Evolutionary conservation across 345 rosid genomes (phyloP).

Genomic region (Jatropha curcas): DNA sequence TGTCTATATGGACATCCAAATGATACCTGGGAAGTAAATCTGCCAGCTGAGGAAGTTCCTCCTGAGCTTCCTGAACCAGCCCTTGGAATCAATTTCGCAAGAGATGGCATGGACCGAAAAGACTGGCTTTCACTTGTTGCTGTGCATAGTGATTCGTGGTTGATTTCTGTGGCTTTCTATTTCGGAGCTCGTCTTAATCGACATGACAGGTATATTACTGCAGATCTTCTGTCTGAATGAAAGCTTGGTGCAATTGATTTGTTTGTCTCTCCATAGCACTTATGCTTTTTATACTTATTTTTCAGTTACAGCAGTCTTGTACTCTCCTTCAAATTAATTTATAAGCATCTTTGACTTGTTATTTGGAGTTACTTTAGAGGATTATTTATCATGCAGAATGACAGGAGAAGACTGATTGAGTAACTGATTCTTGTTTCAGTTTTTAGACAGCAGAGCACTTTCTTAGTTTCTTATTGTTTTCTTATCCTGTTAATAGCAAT

Average conservation of each 20-base stretch:
- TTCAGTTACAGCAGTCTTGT: neutral
- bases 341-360: neutral
- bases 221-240: neutral
- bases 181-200: slow-evolving; percentile 92
- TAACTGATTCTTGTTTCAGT: neutral
- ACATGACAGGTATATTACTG: slow-evolving; percentile 65
- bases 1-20: slow-evolving; percentile 91
- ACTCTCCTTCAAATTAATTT: neutral
- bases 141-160: slow-evolving; percentile 96
- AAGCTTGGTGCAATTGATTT: neutral
- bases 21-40: slow-evolving; percentile 91
- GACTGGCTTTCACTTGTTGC: slow-evolving; percentile 95
- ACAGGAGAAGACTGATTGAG: neutral
- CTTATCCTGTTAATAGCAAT: neutral
- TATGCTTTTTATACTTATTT: neutral
- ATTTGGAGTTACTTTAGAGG: neutral
- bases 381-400: neutral
- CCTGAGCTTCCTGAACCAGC: slow-evolving; percentile 99
- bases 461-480: too few relatives aligned
- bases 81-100: slow-evolving; percentile 88
- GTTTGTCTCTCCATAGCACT: neutral
- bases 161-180: slow-evolving; percentile 96
- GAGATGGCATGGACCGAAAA: slow-evolving; percentile 96
- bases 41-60: slow-evolving; percentile 97
- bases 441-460: neutral